Percentiles rank a stretch among this genome's conserved stretches.
phyloP scores from a whole-genome alignment of 768 basidiomycete genomes.

The Panaeolus papilionaceus region DNA sequence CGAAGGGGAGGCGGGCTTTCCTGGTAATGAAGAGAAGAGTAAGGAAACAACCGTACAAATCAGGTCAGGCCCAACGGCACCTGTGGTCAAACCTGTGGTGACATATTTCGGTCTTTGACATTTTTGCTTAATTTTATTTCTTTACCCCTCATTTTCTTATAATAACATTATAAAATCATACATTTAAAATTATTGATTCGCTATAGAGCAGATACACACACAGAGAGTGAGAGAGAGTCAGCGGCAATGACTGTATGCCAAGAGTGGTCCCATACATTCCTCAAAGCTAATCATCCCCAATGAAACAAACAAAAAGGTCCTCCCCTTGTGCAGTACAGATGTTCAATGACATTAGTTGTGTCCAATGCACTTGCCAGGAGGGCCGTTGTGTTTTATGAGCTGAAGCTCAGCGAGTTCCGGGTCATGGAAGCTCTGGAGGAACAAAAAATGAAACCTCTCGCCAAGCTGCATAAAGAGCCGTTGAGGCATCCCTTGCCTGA shows the following conservation, averaged over 20 bases:
- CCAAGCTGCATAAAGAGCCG: neutral
- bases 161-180: conserved; percentile 13
- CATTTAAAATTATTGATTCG: neutral
- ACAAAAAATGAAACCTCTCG: neutral
- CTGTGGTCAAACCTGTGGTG: conserved; percentile 18
- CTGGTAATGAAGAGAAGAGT: conserved; percentile 34
- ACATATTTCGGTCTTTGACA: conserved; percentile 25
- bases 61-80: conserved; percentile 36
- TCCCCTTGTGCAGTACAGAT: neutral
- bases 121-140: conserved; percentile 21
- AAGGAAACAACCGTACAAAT: conserved; percentile 45
- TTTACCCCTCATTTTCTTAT: conserved; percentile 10
- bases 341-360: neutral
- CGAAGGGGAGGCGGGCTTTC: conserved; percentile 26
- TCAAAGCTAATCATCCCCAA: conserved; percentile 1
- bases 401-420: neutral
- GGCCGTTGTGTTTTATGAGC: neutral
- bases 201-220: neutral
- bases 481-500: neutral
- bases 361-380: neutral
- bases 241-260: conserved; percentile 7
- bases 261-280: neutral
- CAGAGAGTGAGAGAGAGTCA: neutral
- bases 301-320: neutral
- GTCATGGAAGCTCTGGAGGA: neutral